Conservation (phyloP, 2,329 filamentous ascomycete species). For the Aspergillus puulaauensis region DNA sequence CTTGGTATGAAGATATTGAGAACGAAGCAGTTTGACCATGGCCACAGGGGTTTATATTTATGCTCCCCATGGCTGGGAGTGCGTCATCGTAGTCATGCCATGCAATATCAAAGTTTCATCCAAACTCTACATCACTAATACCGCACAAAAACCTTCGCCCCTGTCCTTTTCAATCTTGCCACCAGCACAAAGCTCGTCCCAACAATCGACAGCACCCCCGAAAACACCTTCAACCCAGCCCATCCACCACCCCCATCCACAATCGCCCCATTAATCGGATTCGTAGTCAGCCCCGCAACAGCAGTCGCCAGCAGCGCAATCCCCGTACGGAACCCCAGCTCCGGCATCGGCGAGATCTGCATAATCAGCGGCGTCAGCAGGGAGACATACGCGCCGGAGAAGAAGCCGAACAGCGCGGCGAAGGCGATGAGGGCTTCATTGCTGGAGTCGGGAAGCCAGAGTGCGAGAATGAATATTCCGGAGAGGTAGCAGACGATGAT, state of each 20-base stretch:
- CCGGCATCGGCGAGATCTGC: slow-evolving; percentile 64
- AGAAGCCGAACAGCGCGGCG: slow-evolving; percentile 63
- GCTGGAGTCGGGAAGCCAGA: slow-evolving; percentile 36
- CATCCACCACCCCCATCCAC: slow-evolving; percentile 52
- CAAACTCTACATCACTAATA: slow-evolving; percentile 20
- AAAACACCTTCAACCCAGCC: slow-evolving; percentile 63
- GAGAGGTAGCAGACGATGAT: slow-evolving; percentile 10
- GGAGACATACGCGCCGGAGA: slow-evolving; percentile 62
- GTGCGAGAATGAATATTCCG: slow-evolving; percentile 15
- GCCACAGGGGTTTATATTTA: too few species aligned
- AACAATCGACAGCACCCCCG: slow-evolving; percentile 53
- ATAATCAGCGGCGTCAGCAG: slow-evolving; percentile 59
- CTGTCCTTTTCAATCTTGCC: neutral
- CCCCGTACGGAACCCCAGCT: slow-evolving; percentile 67
- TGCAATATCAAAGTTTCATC: too few species aligned
- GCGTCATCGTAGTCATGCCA: too few species aligned
- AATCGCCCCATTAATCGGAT: slow-evolving; percentile 65
- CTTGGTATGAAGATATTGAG: too few species aligned
- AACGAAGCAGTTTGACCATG: too few species aligned
- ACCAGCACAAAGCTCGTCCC: slow-evolving; percentile 25
- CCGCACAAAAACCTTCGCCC: neutral
- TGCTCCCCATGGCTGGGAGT: too few species aligned
- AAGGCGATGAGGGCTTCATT: slow-evolving; percentile 62
- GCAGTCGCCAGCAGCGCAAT: slow-evolving; percentile 59
- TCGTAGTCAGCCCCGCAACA: slow-evolving; percentile 63